Conservation (phyloP, 164 flowering plant species). For the Kingdonia uniflora region DNA sequence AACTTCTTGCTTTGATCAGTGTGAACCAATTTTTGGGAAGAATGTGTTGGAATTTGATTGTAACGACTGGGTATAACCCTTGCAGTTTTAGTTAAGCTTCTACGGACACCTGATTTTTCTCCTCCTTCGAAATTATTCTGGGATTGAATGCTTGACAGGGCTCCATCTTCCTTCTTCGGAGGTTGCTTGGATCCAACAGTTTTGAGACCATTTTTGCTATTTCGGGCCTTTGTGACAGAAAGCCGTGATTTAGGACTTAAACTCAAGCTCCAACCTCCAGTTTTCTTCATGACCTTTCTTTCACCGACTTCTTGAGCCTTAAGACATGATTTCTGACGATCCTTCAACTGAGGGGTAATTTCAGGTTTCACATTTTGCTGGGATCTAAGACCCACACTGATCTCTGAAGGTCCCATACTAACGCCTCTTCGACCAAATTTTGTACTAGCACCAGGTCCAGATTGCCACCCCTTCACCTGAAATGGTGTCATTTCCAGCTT, state of each 20-base stretch:
- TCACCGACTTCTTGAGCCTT: slow-evolving; percentile 60
- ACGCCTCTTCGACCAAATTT: slow-evolving; percentile 12
- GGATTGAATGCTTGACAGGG: slow-evolving; percentile 43
- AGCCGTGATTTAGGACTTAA: slow-evolving; percentile 52
- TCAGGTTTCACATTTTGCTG: slow-evolving; percentile 10
- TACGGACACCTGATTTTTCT: slow-evolving; percentile 31
- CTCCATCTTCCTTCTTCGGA: slow-evolving; percentile 36
- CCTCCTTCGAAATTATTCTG: slow-evolving; percentile 58
- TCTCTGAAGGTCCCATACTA: slow-evolving; percentile 14
- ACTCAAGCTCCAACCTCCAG: slow-evolving; percentile 36
- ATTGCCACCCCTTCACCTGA: slow-evolving; percentile 6
- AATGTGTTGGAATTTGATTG: slow-evolving; percentile 22
- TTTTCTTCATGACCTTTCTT: slow-evolving; percentile 27
- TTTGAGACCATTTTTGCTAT: slow-evolving; percentile 32
- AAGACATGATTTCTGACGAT: slow-evolving; percentile 58
- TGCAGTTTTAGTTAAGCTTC: slow-evolving; percentile 44
- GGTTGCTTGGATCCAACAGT: slow-evolving; percentile 43
- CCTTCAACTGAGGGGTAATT: slow-evolving; percentile 30
- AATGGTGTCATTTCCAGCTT: slow-evolving; percentile 29
- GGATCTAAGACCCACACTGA: slow-evolving; percentile 12
- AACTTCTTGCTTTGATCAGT: slow-evolving; percentile 51
- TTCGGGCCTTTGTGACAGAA: slow-evolving; percentile 21
- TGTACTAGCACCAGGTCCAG: too few species aligned
- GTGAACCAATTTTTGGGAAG: slow-evolving; percentile 20
- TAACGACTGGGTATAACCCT: slow-evolving; percentile 67